phyloP scores from a whole-genome alignment of 2,329 filamentous ascomycete species.

The Phyllosticta ampelicida region DNA sequence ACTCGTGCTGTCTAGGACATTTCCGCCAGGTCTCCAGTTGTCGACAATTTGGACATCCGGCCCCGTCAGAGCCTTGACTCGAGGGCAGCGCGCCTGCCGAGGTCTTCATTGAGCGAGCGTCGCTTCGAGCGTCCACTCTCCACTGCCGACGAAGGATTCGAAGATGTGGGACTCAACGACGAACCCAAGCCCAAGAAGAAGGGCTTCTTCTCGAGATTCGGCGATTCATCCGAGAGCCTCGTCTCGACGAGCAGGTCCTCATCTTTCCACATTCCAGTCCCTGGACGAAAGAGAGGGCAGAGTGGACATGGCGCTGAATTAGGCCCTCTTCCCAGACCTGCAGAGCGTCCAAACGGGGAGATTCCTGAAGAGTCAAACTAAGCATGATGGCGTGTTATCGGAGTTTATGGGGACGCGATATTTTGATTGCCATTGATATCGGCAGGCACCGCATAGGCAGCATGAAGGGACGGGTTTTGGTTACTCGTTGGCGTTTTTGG shows the following conservation, averaged over 20 bases:
- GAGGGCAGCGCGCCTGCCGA: constrained; percentile 50
- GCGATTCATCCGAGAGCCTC: constrained; percentile 39
- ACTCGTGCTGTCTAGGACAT: constrained; percentile 57
- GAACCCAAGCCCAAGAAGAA: constrained; percentile 60
- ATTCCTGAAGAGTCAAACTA: constrained; percentile 10
- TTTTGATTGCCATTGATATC: background rate
- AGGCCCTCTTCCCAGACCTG: constrained; percentile 45
- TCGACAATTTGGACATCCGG: constrained; percentile 30
- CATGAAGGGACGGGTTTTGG: constrained; percentile 1
- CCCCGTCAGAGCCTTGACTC: constrained; percentile 75
- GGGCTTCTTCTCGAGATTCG: constrained; percentile 71
- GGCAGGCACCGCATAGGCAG: background rate
- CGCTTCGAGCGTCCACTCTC: constrained; percentile 48
- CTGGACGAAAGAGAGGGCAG: constrained; percentile 60
- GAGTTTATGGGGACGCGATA: background rate
- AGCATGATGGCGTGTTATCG: background rate
- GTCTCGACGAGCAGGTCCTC: constrained; percentile 25
- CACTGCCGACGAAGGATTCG: constrained; percentile 72
- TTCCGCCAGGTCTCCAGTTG: constrained; percentile 70
- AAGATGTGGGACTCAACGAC: constrained; percentile 80
- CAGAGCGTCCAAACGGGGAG: constrained; percentile 14
- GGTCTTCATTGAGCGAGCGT: constrained; percentile 48
- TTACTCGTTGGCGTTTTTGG: constrained; percentile 8
- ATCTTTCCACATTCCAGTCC: constrained; percentile 53
- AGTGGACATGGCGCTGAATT: constrained; percentile 63